Evolutionary conservation across 2,329 filamentous ascomycete species (phyloP).

Genomic region (Clonostachys solani): DNA sequence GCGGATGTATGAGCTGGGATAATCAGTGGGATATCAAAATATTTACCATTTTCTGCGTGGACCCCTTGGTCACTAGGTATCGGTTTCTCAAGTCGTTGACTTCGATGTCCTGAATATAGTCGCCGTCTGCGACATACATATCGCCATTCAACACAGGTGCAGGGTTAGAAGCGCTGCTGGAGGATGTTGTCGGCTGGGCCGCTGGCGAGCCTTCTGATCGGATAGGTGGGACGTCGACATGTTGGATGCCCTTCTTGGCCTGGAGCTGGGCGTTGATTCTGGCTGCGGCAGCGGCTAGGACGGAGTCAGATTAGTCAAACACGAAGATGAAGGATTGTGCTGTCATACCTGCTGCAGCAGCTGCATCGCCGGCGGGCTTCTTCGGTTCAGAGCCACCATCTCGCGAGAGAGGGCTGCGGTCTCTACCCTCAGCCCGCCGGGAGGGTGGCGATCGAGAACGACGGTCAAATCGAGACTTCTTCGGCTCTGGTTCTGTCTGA

Average conservation of each 20-base stretch:
- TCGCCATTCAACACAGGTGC: conserved; percentile 70
- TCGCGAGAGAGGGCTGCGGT: conserved; percentile 70
- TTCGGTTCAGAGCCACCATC: conserved; percentile 34
- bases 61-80: conserved; percentile 94
- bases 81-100: conserved; percentile 97
- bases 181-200: conserved; percentile 26
- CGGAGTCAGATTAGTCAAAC: conserved; percentile 5
- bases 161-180: conserved; percentile 20
- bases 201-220: conserved; percentile 49
- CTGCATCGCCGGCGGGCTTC: conserved; percentile 59
- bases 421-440: conserved; percentile 64
- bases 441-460: conserved; percentile 79
- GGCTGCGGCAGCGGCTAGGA: conserved; percentile 77
- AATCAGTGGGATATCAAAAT: conserved; percentile 39
- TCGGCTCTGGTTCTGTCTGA: conserved; percentile 79
- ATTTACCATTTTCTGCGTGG: conserved; percentile 99
- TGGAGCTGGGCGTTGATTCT: conserved; percentile 81
- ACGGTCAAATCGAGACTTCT: conserved; percentile 83
- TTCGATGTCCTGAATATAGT: conserved; percentile 98
- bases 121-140: conserved; percentile 92
- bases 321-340: conserved; percentile 1
- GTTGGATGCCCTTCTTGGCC: conserved; percentile 84
- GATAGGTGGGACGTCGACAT: conserved; percentile 84
- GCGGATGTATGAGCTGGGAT: conserved; percentile 21
- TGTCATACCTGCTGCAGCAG: conserved; percentile 68